Percentiles rank a stretch among this genome's conserved stretches.
Conservation (phyloP, 352 stramenopile genomes). For the Globisporangium nagaii region DNA sequence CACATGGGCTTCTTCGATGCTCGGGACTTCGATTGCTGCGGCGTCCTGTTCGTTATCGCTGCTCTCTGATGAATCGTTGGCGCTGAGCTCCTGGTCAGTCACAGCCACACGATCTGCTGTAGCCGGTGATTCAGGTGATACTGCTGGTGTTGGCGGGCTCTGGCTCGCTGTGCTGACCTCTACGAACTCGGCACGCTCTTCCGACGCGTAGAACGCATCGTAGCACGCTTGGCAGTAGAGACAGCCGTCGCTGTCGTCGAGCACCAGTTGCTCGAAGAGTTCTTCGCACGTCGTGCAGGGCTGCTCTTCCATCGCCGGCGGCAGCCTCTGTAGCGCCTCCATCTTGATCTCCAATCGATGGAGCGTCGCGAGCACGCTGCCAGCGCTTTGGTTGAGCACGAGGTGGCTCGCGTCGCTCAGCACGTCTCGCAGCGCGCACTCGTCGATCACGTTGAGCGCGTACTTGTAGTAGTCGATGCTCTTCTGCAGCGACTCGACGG, state of each 20-base stretch:
- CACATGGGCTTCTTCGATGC: too few species aligned
- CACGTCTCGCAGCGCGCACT: constrained; percentile 22
- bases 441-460: constrained; percentile 37
- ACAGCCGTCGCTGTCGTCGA: constrained; percentile 61
- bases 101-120: too few species aligned
- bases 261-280: constrained; percentile 20
- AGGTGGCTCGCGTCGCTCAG: constrained; percentile 15
- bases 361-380: constrained; percentile 12
- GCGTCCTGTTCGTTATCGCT: too few species aligned
- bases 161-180: background rate
- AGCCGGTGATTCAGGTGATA: background rate
- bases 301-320: background rate
- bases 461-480: constrained; percentile 39
- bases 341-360: constrained; percentile 11
- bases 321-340: constrained; percentile 3
- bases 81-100: background rate
- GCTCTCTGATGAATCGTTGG: background rate
- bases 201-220: constrained; percentile 56
- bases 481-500: constrained; percentile 16
- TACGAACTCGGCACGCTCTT: background rate
- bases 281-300: constrained; percentile 51
- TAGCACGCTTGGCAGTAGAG: constrained; percentile 67
- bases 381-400: constrained; percentile 23
- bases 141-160: too few species aligned
- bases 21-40: too few species aligned